Percentiles rank a stretch among this genome's conserved stretches.
These are phyloP conservation scores for Leccinum sublutescens DNA, from an alignment of 768 basidiomycete genomes.

Conservation along the genomic window DNA sequence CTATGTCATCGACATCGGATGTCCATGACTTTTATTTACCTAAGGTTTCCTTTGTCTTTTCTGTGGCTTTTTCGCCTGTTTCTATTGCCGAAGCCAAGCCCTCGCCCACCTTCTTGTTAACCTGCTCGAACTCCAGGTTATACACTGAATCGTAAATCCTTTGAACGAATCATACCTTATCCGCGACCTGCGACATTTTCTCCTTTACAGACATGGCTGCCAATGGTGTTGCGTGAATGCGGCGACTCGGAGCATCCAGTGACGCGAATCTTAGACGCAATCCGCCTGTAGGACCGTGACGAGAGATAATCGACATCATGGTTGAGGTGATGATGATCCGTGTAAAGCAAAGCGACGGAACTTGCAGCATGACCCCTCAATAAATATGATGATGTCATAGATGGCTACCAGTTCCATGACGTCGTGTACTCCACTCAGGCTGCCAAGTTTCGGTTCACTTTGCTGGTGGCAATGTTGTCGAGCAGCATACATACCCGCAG, in stretches of 20 bases:
- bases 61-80: slow-evolving; percentile 39
- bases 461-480: not conserved
- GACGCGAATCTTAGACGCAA: not conserved
- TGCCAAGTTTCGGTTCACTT: not conserved
- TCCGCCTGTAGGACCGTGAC: not conserved
- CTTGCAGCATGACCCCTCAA: not conserved
- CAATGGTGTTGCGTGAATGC: slow-evolving; percentile 32
- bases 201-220: slow-evolving; percentile 38
- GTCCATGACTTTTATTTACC: slow-evolving; percentile 19
- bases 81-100: slow-evolving; percentile 43
- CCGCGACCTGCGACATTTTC: slow-evolving; percentile 38
- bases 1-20: not conserved
- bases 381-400: slow-evolving; percentile 11
- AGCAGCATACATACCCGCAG: not conserved
- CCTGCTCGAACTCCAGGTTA: slow-evolving; percentile 20
- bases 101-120: slow-evolving; percentile 41
- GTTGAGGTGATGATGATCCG: not conserved
- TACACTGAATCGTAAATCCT: not conserved
- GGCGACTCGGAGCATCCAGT: slow-evolving; percentile 13
- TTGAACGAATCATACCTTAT: slow-evolving; percentile 29
- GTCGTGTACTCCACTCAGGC: not conserved
- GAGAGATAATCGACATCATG: slow-evolving; percentile 1
- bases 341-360: not conserved
- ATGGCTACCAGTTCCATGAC: not conserved
- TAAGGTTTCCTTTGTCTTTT: slow-evolving; percentile 37